A percentile compares a stretch with the other conserved stretches of the same genome.
These are phyloP conservation scores for Colletotrichum brevisporum DNA, from an alignment of 2,329 filamentous ascomycete genomes.

Conservation along the genomic window DNA sequence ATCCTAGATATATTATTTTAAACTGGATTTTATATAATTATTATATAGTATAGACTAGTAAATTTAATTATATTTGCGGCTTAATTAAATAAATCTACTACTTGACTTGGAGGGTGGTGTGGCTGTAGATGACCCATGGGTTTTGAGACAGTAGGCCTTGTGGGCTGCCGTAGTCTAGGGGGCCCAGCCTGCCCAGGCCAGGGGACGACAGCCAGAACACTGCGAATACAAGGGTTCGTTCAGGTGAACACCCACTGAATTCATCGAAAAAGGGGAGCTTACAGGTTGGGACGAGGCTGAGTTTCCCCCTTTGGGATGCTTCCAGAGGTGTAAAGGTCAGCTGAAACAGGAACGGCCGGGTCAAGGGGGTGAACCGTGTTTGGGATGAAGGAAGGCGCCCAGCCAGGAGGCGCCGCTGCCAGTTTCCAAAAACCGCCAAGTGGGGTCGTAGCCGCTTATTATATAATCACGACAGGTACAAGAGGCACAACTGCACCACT, in stretches of 20 bases:
- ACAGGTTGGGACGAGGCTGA: conserved; percentile 25
- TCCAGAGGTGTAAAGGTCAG: conserved; percentile 14
- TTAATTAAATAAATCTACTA: too few species aligned
- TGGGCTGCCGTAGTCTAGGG: too few species aligned
- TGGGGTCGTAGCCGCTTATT: conserved; percentile 25
- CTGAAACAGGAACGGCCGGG: conserved; percentile 40
- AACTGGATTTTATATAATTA: too few species aligned
- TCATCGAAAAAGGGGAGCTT: neutral
- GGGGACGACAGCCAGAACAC: too few species aligned
- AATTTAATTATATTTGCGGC: too few species aligned
- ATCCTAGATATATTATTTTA: too few species aligned
- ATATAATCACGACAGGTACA: conserved; percentile 13
- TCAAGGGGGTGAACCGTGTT: conserved; percentile 14
- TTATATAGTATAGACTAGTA: too few species aligned
- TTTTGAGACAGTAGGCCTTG: too few species aligned
- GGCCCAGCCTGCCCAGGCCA: too few species aligned
- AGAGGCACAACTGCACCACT: neutral
- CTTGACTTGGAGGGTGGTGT: too few species aligned
- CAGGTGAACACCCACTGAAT: neutral
- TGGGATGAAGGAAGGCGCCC: conserved; percentile 17
- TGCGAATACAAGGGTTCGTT: neutral
- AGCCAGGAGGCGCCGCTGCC: conserved; percentile 7
- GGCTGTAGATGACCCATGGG: too few species aligned
- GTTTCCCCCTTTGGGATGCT: conserved; percentile 13
- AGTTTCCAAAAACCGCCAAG: conserved; percentile 36